A percentile compares a stretch with the other conserved stretches of the same genome.
phyloP scores from a whole-genome alignment of 148 eudicot species.

The Salicornia ramosissima region DNA sequence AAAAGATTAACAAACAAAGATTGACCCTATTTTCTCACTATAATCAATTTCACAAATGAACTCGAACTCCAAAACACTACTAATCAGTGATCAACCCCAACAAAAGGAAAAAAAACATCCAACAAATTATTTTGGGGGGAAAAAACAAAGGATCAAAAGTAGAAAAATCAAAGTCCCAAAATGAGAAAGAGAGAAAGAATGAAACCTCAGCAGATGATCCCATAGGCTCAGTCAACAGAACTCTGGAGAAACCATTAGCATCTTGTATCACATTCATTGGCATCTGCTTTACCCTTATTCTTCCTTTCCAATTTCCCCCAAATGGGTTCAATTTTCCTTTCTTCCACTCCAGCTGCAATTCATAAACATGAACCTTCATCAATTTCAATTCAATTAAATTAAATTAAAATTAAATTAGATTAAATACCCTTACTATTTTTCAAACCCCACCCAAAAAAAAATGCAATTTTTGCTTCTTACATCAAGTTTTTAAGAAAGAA shows the following conservation, averaged over 20 bases:
- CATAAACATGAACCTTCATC: neutral
- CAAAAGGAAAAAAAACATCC: neutral
- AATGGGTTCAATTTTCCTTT: conserved; percentile 32
- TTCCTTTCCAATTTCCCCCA: conserved; percentile 32
- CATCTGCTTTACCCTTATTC: conserved; percentile 23
- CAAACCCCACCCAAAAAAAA: no score
- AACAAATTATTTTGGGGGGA: neutral
- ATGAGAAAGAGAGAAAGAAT: neutral
- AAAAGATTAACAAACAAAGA: neutral
- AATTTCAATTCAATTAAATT: neutral
- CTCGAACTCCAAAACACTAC: neutral
- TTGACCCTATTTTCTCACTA: neutral
- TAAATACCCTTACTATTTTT: no score
- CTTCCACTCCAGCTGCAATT: conserved; percentile 46
- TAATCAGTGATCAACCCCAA: no score
- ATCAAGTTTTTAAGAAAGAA: neutral
- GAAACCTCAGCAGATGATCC: conserved; percentile 87
- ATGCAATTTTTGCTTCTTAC: neutral
- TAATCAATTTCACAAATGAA: no score
- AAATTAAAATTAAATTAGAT: neutral
- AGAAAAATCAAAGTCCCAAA: neutral
- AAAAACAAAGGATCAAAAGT: neutral
- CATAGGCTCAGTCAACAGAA: conserved; percentile 58
- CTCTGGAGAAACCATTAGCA: conserved; percentile 46
- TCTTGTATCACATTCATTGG: conserved; percentile 44